Conservation (phyloP, 495 filamentous ascomycete genomes). For the Arthonia radiata region DNA sequence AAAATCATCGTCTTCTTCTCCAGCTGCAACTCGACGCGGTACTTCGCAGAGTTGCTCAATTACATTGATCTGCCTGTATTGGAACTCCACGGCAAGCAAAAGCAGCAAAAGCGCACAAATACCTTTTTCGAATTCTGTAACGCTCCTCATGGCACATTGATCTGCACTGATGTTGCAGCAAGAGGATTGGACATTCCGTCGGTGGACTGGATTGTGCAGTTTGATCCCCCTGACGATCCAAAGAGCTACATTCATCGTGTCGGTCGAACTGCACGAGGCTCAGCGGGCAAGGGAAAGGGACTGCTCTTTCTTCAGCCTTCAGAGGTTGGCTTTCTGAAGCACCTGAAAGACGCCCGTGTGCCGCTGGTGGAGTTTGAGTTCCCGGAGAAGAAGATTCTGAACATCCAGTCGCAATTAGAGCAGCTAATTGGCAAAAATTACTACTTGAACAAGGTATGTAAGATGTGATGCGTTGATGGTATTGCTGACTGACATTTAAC, state of each 20-base stretch:
- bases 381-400: slow-evolving; percentile 62
- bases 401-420: slow-evolving; percentile 89
- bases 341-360: slow-evolving; percentile 76
- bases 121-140: slow-evolving; percentile 99
- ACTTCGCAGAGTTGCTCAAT: slow-evolving; percentile 80
- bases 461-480: background rate
- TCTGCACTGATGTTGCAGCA: slow-evolving; percentile 93
- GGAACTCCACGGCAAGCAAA: slow-evolving; percentile 76
- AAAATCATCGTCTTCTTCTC: slow-evolving; percentile 96
- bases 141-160: slow-evolving; percentile 64
- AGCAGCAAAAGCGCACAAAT: slow-evolving; percentile 90
- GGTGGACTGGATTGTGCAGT: slow-evolving; percentile 91
- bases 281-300: slow-evolving; percentile 57
- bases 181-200: slow-evolving; percentile 81
- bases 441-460: slow-evolving; percentile 62
- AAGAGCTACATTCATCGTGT: slow-evolving; percentile 93
- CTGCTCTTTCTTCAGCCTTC: slow-evolving; percentile 81
- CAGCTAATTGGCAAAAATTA: slow-evolving; percentile 86
- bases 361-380: slow-evolving; percentile 94
- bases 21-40: slow-evolving; percentile 82
- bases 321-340: slow-evolving; percentile 76
- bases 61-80: slow-evolving; percentile 92
- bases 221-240: slow-evolving; percentile 75
- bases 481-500: slow-evolving; percentile 1
- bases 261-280: slow-evolving; percentile 76